Evolutionary conservation across 495 filamentous ascomycete genomes (phyloP).

Genomic region (Penicillium salamii): DNA sequence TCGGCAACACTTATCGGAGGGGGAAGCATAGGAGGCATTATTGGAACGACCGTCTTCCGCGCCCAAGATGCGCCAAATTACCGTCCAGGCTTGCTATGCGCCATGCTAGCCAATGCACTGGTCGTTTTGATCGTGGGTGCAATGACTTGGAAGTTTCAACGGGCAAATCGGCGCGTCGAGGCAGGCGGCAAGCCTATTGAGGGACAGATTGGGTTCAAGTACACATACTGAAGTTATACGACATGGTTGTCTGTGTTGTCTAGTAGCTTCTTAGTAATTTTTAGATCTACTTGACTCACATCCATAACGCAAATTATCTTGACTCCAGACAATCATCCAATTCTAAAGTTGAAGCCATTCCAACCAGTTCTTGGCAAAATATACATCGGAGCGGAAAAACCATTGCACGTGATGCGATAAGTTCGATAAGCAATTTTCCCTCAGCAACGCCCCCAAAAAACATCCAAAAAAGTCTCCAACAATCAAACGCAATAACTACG

Average conservation of each 20-base stretch:
- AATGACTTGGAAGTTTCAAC: constrained; percentile 20
- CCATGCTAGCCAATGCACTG: constrained; percentile 33
- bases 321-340: neutral
- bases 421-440: constrained; percentile 9
- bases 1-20: constrained; percentile 44
- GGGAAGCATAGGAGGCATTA: constrained; percentile 53
- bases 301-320: too few species aligned
- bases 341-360: neutral
- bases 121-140: constrained; percentile 26
- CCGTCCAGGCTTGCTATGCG: constrained; percentile 39
- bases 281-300: neutral
- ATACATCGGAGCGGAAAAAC: constrained; percentile 9
- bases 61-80: constrained; percentile 49
- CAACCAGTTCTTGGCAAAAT: neutral
- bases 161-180: constrained; percentile 48
- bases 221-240: constrained; percentile 9
- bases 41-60: constrained; percentile 51
- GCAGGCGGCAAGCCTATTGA: constrained; percentile 47
- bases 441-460: constrained; percentile 7
- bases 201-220: constrained; percentile 30
- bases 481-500: constrained; percentile 1
- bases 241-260: too few species aligned
- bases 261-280: too few species aligned
- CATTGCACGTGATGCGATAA: constrained; percentile 4
- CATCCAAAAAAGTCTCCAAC: neutral